Evolutionary conservation across 169 alveolate species (phyloP).

Genomic region (Babesia microti): DNA sequence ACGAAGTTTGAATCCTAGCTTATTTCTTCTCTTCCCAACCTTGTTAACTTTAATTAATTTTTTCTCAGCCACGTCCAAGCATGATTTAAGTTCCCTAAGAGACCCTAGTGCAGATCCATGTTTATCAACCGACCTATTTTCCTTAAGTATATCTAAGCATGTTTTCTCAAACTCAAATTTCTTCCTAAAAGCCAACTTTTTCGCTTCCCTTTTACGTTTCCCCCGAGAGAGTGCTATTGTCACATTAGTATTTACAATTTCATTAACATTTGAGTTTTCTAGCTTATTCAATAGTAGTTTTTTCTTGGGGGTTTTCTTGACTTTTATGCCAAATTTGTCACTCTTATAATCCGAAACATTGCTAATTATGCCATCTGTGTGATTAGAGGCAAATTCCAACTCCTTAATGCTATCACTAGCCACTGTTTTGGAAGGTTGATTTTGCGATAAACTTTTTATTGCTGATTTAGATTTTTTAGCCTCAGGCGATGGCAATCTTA

Average conservation of each 20-base stretch:
- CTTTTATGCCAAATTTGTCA: background rate
- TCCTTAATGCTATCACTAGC: background rate
- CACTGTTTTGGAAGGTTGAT: background rate
- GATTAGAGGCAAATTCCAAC: background rate
- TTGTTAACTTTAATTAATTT: slow-evolving; percentile 1
- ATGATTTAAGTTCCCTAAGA: slow-evolving; percentile 18
- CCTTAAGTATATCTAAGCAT: slow-evolving; percentile 30
- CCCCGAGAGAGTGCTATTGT: slow-evolving; percentile 15
- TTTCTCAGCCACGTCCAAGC: slow-evolving; percentile 12
- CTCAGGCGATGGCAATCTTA: background rate
- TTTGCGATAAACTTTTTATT: background rate
- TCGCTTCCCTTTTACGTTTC: slow-evolving; percentile 35
- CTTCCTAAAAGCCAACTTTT: slow-evolving; percentile 38
- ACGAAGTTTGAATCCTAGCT: slow-evolving; percentile 1
- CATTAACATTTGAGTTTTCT: background rate
- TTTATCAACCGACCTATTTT: slow-evolving; percentile 20
- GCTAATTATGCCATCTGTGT: background rate
- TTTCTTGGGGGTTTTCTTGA: background rate
- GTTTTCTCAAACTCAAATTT: slow-evolving; percentile 23
- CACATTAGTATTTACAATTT: slow-evolving; percentile 12
- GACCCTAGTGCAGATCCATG: slow-evolving; percentile 41
- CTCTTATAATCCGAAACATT: background rate
- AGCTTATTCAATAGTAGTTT: too few relatives aligned
- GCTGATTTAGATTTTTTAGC: slow-evolving; percentile 1
- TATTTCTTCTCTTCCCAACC: background rate